Base-by-base conservation (phyloP, 768 basidiomycete genomes). In the Leccinellum albellum region DNA sequence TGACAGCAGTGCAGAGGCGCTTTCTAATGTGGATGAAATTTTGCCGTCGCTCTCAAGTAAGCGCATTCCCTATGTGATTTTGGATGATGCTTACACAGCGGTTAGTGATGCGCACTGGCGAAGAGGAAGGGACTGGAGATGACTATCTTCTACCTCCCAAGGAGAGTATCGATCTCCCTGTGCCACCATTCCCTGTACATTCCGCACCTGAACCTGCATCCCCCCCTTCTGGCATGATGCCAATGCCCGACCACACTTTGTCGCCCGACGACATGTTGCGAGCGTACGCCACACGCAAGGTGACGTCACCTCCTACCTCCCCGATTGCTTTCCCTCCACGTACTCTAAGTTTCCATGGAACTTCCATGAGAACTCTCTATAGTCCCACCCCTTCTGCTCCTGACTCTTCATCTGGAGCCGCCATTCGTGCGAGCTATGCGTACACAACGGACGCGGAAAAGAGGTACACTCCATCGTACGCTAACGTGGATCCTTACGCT, bases 251-350 rank as follows among this genome's bases (percentile, higher is more conserved):
- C 2, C 75, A 63, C 32, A 61, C 73, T 49, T 81, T 81, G 79
- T 78, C 79, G 1, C 89, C 89, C 3, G 89, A 91, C 66, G 89
- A 82, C 24, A 87, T 91, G 85, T 76, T 91, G 46, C 82, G 86
- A 35, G 86, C 86, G 1, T 90, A 89, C 58, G 88, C 88, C 6
- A 80, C 76, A 26, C 75, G 80, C 59, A 73, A 70, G 46, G 64
- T 69, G 14, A 60, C 64, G 12, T 74, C 73, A 24, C 73, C 72
- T 58, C 71, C 73, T 47, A 62, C 66, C 31, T 65, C 71, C 3
- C 61, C 72, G 14, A 64, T 74, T 14, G 58, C 71, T 20, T 74
- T 71, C 53, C 71, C 71, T 12, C 44, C 61, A 2, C 73, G 65
- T 23, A 51, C 61, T 24, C 62, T 64, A 37, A 69, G 62, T 50